A percentile compares a stretch with the other conserved stretches of the same genome.
These are phyloP conservation scores for Sporothrix humicola DNA, from an alignment of 2,329 filamentous ascomycete species.

Conservation along the genomic window DNA sequence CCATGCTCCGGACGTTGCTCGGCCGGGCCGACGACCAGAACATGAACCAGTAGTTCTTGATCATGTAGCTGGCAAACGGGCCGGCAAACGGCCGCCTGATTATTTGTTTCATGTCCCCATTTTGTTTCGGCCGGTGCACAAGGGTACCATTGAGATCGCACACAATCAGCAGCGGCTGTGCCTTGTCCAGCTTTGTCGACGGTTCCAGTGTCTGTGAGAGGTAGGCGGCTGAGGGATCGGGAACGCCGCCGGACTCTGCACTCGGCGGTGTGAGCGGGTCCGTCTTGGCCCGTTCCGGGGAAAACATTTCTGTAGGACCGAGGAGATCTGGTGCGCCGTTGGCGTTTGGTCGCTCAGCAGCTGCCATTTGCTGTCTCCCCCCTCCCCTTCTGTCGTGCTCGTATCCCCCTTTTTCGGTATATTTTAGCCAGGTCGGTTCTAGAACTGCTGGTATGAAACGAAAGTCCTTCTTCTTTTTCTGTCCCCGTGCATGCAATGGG, in stretches of 20 bases:
- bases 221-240: slow-evolving; percentile 66
- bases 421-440: no score
- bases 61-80: slow-evolving; percentile 74
- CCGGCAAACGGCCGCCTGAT: slow-evolving; percentile 69
- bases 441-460: no score
- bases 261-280: not conserved
- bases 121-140: slow-evolving; percentile 68
- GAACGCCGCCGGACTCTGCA: slow-evolving; percentile 58
- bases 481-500: not conserved
- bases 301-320: no score
- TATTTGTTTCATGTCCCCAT: slow-evolving; percentile 57
- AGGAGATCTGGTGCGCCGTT: no score
- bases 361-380: no score
- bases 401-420: no score
- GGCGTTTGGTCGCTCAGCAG: no score
- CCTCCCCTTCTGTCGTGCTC: no score
- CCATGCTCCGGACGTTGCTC: slow-evolving; percentile 72
- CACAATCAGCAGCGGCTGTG: slow-evolving; percentile 75
- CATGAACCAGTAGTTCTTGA: slow-evolving; percentile 77
- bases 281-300: no score
- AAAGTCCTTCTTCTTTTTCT: no score
- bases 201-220: slow-evolving; percentile 55
- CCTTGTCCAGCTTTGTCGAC: slow-evolving; percentile 47
- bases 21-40: slow-evolving; percentile 89
- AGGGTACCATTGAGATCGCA: slow-evolving; percentile 95